Conservation (phyloP, 2,329 filamentous ascomycete species). For the Neobulgaria alba region DNA sequence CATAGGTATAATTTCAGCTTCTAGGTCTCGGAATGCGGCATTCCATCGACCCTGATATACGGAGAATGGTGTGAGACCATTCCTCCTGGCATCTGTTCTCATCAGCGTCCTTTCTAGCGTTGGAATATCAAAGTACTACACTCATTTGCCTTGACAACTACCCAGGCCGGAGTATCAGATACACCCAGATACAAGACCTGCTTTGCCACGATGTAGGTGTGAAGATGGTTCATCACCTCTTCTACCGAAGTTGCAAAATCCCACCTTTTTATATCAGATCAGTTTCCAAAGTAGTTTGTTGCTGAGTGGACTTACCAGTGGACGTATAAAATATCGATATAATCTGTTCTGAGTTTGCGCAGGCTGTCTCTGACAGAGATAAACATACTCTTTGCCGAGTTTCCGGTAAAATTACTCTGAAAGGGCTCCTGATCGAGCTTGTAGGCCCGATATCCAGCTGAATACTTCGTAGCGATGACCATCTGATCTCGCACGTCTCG, state of each 20-base stretch:
- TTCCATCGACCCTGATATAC: slow-evolving; percentile 60
- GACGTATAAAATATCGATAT: slow-evolving; percentile 49
- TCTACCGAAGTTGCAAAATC: slow-evolving; percentile 53
- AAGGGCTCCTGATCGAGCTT: too few relatives aligned
- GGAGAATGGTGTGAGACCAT: slow-evolving; percentile 58
- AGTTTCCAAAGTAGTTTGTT: too few relatives aligned
- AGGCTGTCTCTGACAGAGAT: slow-evolving; percentile 25
- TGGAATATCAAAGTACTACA: too few relatives aligned
- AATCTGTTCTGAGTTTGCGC: slow-evolving; percentile 53
- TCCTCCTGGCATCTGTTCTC: slow-evolving; percentile 55
- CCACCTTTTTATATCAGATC: too few relatives aligned
- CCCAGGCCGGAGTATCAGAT: slow-evolving; percentile 60
- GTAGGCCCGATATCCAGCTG: slow-evolving; percentile 19
- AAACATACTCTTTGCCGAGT: slow-evolving; percentile 11
- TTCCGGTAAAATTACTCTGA: slow-evolving; percentile 13
- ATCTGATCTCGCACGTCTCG: slow-evolving; percentile 41
- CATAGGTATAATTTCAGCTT: slow-evolving; percentile 53
- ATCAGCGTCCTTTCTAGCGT: too few relatives aligned
- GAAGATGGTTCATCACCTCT: slow-evolving; percentile 59
- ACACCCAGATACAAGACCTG: slow-evolving; percentile 60
- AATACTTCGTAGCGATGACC: slow-evolving; percentile 47
- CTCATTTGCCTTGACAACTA: slow-evolving; percentile 55
- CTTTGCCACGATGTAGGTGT: slow-evolving; percentile 46
- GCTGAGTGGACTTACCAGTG: slow-evolving; percentile 10
- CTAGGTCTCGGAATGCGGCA: slow-evolving; percentile 50